Conservation (phyloP, 2,329 filamentous ascomycete genomes). For the Cladobotryum protrusum region DNA sequence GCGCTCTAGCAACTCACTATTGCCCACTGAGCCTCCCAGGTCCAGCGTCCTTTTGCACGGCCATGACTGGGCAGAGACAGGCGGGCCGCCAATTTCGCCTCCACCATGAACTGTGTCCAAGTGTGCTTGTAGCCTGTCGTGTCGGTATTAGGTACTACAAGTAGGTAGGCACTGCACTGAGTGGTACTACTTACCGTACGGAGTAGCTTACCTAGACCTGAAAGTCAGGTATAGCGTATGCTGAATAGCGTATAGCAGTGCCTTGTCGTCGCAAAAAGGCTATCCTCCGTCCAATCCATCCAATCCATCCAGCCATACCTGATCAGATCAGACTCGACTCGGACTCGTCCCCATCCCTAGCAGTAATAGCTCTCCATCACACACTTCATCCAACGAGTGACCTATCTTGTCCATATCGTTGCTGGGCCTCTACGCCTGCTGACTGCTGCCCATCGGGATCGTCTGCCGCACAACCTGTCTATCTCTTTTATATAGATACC, state of each 20-base stretch:
- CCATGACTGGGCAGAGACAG: slow-evolving; percentile 4
- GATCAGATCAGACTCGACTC: background rate
- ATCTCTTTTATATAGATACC: background rate
- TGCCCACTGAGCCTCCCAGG: background rate
- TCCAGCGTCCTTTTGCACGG: no score
- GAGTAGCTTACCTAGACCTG: no score
- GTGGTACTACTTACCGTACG: no score
- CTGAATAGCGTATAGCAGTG: no score
- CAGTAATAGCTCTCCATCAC: background rate
- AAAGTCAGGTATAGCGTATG: no score
- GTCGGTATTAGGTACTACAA: no score
- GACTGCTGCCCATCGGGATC: slow-evolving; percentile 1
- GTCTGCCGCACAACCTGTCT: slow-evolving; percentile 3
- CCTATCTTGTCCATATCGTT: background rate
- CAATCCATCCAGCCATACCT: slow-evolving; percentile 1
- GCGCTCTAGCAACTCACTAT: slow-evolving; percentile 5
- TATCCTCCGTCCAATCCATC: no score
- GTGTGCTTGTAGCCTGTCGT: no score
- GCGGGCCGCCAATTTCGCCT: slow-evolving; percentile 5
- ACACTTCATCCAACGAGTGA: background rate
- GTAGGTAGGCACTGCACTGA: no score
- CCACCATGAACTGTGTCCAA: slow-evolving; percentile 10
- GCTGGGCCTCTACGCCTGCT: background rate
- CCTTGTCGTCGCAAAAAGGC: no score
- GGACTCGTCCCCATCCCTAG: slow-evolving; percentile 2